These are phyloP conservation scores for Globisporangium cystogenes DNA, from an alignment of 352 stramenopile species.

Conservation along the genomic window DNA sequence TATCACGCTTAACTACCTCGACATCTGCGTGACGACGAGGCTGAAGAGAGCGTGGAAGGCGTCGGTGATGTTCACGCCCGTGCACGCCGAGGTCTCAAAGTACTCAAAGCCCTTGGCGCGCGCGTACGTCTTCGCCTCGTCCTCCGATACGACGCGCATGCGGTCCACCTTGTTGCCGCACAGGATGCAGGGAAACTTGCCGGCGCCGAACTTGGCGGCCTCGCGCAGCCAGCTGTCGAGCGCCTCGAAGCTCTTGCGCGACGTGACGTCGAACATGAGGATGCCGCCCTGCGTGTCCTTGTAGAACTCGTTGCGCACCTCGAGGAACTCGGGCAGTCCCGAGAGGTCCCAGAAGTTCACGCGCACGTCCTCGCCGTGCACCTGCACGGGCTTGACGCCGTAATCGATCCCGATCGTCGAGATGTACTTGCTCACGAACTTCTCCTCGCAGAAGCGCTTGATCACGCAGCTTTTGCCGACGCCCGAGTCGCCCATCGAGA, in stretches of 20 bases:
- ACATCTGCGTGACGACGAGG: slow-evolving; percentile 40
- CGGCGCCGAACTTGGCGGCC: slow-evolving; percentile 83
- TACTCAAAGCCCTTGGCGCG: slow-evolving; percentile 79
- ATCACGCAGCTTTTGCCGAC: slow-evolving; percentile 94
- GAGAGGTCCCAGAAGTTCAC: slow-evolving; percentile 96
- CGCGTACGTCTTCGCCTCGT: slow-evolving; percentile 76
- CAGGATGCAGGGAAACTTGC: slow-evolving; percentile 82
- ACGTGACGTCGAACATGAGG: slow-evolving; percentile 78
- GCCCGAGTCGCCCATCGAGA: slow-evolving; percentile 88
- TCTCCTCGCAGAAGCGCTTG: slow-evolving; percentile 95
- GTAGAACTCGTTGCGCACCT: slow-evolving; percentile 97
- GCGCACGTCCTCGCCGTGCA: slow-evolving; percentile 67
- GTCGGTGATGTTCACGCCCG: slow-evolving; percentile 80
- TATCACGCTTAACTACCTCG: slow-evolving; percentile 9
- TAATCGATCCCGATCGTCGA: slow-evolving; percentile 96
- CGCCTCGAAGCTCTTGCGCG: slow-evolving; percentile 73
- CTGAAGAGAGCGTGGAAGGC: slow-evolving; percentile 83
- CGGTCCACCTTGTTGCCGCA: slow-evolving; percentile 92
- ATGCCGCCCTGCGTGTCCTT: slow-evolving; percentile 87
- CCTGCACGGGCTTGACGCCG: slow-evolving; percentile 87
- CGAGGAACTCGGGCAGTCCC: slow-evolving; percentile 90
- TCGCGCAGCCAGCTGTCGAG: slow-evolving; percentile 88
- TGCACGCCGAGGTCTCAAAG: slow-evolving; percentile 91
- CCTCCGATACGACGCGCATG: slow-evolving; percentile 62
- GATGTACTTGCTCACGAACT: slow-evolving; percentile 95